These are phyloP conservation scores for Amanita thiersii DNA, from an alignment of 768 basidiomycete genomes.

Conservation along the genomic window DNA sequence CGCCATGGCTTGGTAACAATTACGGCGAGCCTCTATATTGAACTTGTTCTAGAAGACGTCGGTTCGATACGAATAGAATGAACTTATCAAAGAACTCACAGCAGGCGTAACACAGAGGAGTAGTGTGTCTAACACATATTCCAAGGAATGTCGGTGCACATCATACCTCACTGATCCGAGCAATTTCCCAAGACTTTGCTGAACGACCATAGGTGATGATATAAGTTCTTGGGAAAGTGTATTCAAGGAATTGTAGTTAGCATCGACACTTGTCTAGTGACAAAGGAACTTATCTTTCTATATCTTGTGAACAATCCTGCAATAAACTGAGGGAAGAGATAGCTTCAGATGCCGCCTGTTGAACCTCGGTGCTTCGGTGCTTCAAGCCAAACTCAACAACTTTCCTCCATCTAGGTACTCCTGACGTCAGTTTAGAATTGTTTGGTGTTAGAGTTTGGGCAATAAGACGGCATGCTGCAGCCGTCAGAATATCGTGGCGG, in stretches of 20 bases:
- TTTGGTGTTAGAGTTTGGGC: conserved; percentile 51
- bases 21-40: conserved; percentile 30
- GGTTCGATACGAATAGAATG: not conserved
- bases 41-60: conserved; percentile 8
- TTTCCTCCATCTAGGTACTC: conserved; percentile 53
- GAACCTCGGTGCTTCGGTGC: conserved; percentile 54
- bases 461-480: conserved; percentile 67
- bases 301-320: conserved; percentile 51
- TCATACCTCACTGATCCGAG: conserved; percentile 66
- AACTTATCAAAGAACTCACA: conserved; percentile 28
- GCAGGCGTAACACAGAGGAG: conserved; percentile 48
- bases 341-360: conserved; percentile 69
- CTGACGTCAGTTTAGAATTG: conserved; percentile 36
- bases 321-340: conserved; percentile 64
- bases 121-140: conserved; percentile 49
- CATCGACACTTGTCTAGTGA: conserved; percentile 10
- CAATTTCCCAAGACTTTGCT: conserved; percentile 67
- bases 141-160: conserved; percentile 42
- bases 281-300: conserved; percentile 63
- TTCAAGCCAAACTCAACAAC: conserved; percentile 69
- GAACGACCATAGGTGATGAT: conserved; percentile 40
- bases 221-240: conserved; percentile 63
- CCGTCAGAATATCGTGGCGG: conserved; percentile 63
- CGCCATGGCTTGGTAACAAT: conserved; percentile 37
- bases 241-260: conserved; percentile 8